Base-by-base conservation (phyloP, 139 green algal species). In the Pleodorina starrii region DNA sequence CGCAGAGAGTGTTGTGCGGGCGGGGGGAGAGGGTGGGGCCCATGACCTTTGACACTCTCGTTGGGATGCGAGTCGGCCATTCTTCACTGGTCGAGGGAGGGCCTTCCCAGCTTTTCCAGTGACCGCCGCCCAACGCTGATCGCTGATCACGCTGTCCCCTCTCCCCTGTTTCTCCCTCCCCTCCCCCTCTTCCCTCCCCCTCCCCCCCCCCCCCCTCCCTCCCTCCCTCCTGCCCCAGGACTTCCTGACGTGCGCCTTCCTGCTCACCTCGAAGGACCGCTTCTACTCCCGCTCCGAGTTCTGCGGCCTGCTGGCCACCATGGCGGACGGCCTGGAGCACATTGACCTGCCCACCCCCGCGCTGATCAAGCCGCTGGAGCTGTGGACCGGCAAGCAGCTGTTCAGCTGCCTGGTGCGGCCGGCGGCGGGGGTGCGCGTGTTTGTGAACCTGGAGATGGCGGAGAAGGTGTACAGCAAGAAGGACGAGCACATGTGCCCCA, bases 311-410 rank as follows among this genome's bases (percentile, higher is more conserved):
- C 93, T 90, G 68, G 90, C 90, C 48, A 95, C 94, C 93, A 97
- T 98, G 94, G 93, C 90, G 10, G 95, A 98, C 74, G 96, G 90
- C 0, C 40, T 93, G 50, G 91, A 80, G 71, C 25, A 51, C 40
- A 76, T 94, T 3, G 90, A 93, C 79, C 83, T 94, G 60, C 92
- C 90, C 43, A 78, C 82, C 0, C 96, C 96, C 54, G 89, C 95
- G 16, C 89, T 98, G 16, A 10, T 97, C 57, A 98, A 99, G 87
- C 91, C 91, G 12, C 38, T 98, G 81, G 96, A 99, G 94, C 92
- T 99, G 81, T 99, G 98, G 98, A 99, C 98, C 2, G 98, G 98
- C 82, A 99, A 99, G 96, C 98, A 99, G 95, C 75, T 99, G 17
- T 98, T 99, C 82, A 91, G 89, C 14, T 85, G 98, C 51, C 88